Conservation (phyloP, 2,329 filamentous ascomycete genomes). For the Sclerotinia subarctica region DNA sequence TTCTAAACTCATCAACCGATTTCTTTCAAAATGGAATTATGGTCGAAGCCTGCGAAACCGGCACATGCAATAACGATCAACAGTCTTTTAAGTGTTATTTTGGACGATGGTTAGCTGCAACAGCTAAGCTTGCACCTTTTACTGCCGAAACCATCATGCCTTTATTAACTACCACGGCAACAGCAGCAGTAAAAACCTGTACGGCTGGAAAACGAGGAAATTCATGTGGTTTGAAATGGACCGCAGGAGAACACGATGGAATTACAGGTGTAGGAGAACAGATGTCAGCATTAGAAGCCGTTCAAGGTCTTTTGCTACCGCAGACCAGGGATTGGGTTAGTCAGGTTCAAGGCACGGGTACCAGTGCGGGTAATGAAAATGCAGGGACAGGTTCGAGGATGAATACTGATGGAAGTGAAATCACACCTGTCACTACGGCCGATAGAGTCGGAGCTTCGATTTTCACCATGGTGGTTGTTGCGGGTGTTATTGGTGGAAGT, state of each 20-base stretch:
- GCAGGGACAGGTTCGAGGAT: conserved; percentile 24
- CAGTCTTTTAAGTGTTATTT: conserved; percentile 64
- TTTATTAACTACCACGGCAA: conserved; percentile 52
- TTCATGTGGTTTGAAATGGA: conserved; percentile 60
- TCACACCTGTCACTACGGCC: conserved; percentile 42
- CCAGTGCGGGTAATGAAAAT: conserved; percentile 43
- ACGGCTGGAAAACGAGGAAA: conserved; percentile 54
- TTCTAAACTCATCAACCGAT: conserved; percentile 39
- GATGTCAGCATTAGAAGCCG: conserved; percentile 54
- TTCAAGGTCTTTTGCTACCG: conserved; percentile 36
- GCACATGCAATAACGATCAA: conserved; percentile 55
- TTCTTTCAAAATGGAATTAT: conserved; percentile 42
- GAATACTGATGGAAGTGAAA: conserved; percentile 13
- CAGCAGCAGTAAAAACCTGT: conserved; percentile 61
- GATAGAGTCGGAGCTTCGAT: conserved; percentile 69
- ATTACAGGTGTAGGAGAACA: conserved; percentile 50
- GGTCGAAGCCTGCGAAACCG: conserved; percentile 63
- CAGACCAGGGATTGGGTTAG: conserved; percentile 43
- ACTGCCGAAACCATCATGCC: conserved; percentile 50
- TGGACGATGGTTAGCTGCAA: conserved; percentile 55
- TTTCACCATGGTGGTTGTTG: conserved; percentile 53
- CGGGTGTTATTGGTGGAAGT: conserved; percentile 51
- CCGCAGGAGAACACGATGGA: conserved; percentile 51
- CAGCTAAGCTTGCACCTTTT: conserved; percentile 56
- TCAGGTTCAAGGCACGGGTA: conserved; percentile 51